Base-by-base conservation (phyloP, 495 filamentous ascomycete species). In the Penicillium simplicissimum region DNA sequence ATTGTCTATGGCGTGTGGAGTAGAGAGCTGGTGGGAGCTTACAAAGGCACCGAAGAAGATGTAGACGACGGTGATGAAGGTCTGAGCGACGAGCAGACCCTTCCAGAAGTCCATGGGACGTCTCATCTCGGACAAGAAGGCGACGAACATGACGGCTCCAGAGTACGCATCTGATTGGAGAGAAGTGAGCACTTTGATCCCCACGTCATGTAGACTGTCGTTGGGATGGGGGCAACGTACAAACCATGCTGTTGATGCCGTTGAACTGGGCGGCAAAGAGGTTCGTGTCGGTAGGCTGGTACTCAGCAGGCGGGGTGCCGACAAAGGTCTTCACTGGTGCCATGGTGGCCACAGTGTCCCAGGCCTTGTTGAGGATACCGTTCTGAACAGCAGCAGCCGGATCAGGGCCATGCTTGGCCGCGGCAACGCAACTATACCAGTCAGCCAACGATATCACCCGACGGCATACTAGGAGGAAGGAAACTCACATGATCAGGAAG, bases 121-220 rank as follows among this genome's bases (percentile, higher is more conserved):
- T 9, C 85, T 81, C 84, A 87, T 88, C 71, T 90, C 87, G 19
- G 86, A 78, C 63, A 88, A 71, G 71, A 90, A 88, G 58, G 86
- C 85, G 54, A 84, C 78, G 71, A 88, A 90, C 36, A 88, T 37
- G 17, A 67, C 25, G 40, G 65, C 68, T 64, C 83, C 74, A 4
- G 80, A 78, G 40, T 85, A 85, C 25, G 82, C 84, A 61, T 85
- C 87, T 15, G 79, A 78, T 8, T 13, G 17, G 14, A 17, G 15
- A 43, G 2, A 8, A 57, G 38, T 34, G 0, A 31, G 23, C 13
- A 25, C 33, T 9, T 14, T 11, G n/a, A 13, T 11, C 11, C 37
- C 14, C 31, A 45, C 28, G n/a, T 5, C 23, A 11, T 9, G 9
- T 8, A 9, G 11, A 17, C 61, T 79, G 82, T 7, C 85, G 83